A percentile compares a stretch with the other conserved stretches of the same genome.
Conservation (phyloP, 495 filamentous ascomycete species). For the Aspergillus homomorphus region DNA sequence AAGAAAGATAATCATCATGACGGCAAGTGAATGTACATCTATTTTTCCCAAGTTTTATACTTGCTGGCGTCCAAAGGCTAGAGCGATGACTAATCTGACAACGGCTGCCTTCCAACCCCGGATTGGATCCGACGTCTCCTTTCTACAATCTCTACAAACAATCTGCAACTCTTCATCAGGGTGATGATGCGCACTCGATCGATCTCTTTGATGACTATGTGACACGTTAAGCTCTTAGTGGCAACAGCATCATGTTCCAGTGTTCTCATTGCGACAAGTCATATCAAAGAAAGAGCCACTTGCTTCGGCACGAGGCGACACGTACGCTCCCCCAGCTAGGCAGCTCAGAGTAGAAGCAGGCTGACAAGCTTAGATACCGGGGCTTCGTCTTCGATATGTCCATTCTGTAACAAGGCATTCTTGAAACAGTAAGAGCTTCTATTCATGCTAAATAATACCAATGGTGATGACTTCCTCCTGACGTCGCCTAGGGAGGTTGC, state of each 20-base stretch:
- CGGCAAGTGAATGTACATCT: no score
- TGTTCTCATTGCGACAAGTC: conserved; percentile 32
- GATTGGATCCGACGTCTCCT: background rate
- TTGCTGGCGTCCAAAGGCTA: background rate
- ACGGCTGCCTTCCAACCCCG: background rate
- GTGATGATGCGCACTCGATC: no score
- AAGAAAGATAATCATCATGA: no score
- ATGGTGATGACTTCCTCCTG: background rate
- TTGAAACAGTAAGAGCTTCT: conserved; percentile 26
- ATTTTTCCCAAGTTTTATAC: no score
- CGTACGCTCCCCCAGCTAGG: conserved; percentile 17
- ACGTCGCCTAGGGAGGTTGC: conserved; percentile 31
- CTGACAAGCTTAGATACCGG: conserved; percentile 30
- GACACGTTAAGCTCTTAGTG: background rate
- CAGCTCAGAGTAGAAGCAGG: background rate
- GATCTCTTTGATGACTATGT: background rate
- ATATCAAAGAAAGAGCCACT: conserved; percentile 33
- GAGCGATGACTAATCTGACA: background rate
- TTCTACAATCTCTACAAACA: background rate
- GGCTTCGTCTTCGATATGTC: conserved; percentile 29
- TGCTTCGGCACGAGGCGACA: conserved; percentile 32
- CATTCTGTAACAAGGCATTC: conserved; percentile 38
- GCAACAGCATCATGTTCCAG: conserved; percentile 27
- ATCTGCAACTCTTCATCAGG: no score
- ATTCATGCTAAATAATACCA: background rate